Base-by-base conservation (phyloP, 1,139 yeast species). In the Saccharomyces pastorianus region DNA sequence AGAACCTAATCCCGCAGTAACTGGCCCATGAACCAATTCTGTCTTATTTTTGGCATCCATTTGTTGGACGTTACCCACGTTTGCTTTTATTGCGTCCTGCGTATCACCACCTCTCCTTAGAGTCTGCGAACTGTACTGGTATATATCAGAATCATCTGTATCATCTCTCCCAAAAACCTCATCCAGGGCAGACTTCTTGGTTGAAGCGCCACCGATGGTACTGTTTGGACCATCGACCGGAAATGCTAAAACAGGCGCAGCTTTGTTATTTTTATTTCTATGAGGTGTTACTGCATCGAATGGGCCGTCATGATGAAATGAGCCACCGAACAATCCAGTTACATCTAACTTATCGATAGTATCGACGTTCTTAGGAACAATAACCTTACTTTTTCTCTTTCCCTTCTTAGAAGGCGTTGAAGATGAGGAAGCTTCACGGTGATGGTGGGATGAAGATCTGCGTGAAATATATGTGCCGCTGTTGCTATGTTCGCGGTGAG, bases 251-350 rank as follows among this genome's bases (percentile, higher is more conserved):
- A 93, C 96, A 2, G 99, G 99, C 0, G 97, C 96, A 47, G 82
- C 83, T 68, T 83, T 85, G 29, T 74, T 75, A 67, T 86, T 81
- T 72, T 87, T 88, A 73, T 93, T 93, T 70, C 98, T 84, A 71
- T 88, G 96, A 6, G 99, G 98, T 5, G 95, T 87, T 71, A 98
- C 91, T 2, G 99, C 99, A 71, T 93, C 99, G 70, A 93, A 93
- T 17, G 99, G 99, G 13, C 99, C 99, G 71, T 93, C 99, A 70
- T 93, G 99, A 71, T 93, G 99, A 78, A 93, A 93, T 0, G 93
- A 88, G 28, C 88, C 87, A n/a, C 97, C 97, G 68, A 88, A 91
- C 60, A 93, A 78, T 0, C 96, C 98, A 6, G 98, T 90, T 42
- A 91, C 98, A 69, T 93, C 99, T 62, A 93, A 77, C 71, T 87